A percentile compares a stretch with the other conserved stretches of the same genome.
phyloP scores from a whole-genome alignment of 202 grass and related monocot genomes.

The Cymbopogon flexuosus region DNA sequence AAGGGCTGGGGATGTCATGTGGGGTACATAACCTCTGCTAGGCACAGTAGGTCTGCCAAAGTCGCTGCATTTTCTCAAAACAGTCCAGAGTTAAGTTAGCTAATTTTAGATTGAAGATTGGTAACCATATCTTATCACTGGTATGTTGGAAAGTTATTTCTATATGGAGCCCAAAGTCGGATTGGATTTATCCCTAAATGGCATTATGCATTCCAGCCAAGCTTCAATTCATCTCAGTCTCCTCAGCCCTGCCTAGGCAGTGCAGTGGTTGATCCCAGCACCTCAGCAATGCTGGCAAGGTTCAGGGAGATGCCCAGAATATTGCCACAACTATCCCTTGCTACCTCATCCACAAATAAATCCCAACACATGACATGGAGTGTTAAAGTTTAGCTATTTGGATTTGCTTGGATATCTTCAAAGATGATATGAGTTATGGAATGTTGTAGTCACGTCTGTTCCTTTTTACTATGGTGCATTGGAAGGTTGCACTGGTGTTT shows the following conservation, averaged over 20 bases:
- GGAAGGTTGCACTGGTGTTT: neutral
- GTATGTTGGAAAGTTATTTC: neutral
- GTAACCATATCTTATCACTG: neutral
- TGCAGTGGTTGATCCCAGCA: neutral
- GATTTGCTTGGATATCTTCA: constrained; percentile 13
- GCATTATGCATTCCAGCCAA: neutral
- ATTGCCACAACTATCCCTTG: neutral
- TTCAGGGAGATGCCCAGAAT: neutral
- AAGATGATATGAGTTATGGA: constrained; percentile 22
- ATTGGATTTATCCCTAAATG: neutral
- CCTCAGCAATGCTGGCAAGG: neutral
- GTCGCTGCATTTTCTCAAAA: neutral
- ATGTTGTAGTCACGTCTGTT: neutral
- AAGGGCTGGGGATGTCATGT: neutral
- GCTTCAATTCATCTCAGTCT: neutral
- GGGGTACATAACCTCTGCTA: neutral
- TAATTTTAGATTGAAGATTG: constrained; percentile 1
- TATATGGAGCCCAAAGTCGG: neutral
- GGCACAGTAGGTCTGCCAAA: neutral
- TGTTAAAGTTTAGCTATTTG: constrained; percentile 13
- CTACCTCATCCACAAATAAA: neutral
- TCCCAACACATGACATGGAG: neutral
- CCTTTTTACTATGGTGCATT: constrained; percentile 16
- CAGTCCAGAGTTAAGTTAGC: neutral
- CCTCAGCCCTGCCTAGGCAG: no score